Evolutionary conservation across 164 flowering plant species (phyloP), one percentile per base, ranked within the genome.

Genomic region (Vitis rupestris): DNA sequence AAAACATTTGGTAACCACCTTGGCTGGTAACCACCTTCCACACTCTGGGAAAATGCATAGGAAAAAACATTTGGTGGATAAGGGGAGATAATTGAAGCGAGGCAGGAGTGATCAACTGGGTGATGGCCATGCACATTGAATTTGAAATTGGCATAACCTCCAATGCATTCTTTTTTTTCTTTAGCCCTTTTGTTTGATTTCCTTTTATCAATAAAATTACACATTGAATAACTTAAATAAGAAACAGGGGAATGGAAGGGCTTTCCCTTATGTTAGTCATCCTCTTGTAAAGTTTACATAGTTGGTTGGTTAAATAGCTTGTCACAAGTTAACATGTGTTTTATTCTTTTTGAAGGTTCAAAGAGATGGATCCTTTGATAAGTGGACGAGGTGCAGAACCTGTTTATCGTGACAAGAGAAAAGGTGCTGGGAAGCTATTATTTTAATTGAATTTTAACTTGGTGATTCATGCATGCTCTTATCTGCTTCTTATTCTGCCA

Each of bases 371-470:
- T 82, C 92, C 97, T 70, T 79, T 88, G 59, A 49, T 82, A 23
- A 92, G 88, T 70, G 97, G 99, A 59, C 79, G 82, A 64, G 91
- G 82, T 66, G 95, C 98, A 50, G 90, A 85, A 70, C 76, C 90
- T 52, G 81, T 92, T 30, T 92, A 85, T 82, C 95, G 98, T 73
- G 85, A 90, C 73, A 89, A 87, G 79, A 74, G 50, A 47, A 87
- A 82, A 75, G 98, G 97, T 88, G 4, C 65, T 76, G 17, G 51
- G 12, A 48, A 74, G 10, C 49, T 17, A 19, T 61, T 58, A 11
- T 15, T 31, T 37, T 59, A 12, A 12, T 48, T 4, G 16, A 19
- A 50, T 49, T 50, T 27, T 50, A 50, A 48, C 59, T 61, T 58
- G 27, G 37, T 66, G 15, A 58, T 19, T 8, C 63, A 14, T 71